Base-by-base conservation (phyloP, 192 early-diverging fungal species). In the Phycomyces blakesleeanus region DNA sequence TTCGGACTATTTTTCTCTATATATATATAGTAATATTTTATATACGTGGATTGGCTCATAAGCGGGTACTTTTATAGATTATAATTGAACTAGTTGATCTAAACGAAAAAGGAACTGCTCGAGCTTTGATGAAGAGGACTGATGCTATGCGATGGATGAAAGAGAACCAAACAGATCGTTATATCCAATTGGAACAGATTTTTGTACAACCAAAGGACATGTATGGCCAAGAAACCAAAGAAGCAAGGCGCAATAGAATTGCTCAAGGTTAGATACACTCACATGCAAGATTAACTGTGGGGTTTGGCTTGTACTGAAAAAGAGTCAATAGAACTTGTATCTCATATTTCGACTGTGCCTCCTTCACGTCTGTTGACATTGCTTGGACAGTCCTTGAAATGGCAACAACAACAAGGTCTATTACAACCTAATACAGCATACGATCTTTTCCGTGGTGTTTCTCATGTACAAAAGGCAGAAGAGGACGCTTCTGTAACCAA, bases 41-140 rank as follows among this genome's bases (percentile, higher is more conserved):
- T 7, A 25, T 29, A 16, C 26, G n/a, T 21, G 29, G 12, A 63
- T 37, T 54, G n/a, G 51, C 40, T 8, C 15, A 27, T 18, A 51
- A 16, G 26, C 16, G 0, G 15, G 22, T 27, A 0, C 55, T 21
- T 55, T 10, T 11, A 41, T 60, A 89, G 84, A 92, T 97, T 34
- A 76, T 91, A 15, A 73, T 95, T 37, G 97, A 98, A 63, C 76
- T 97, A 10, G 81, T 91, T 7, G 97, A 98, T 63, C 76, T 85
- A 66, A 74, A 82, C 8, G 94, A 98, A 67, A 72, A 91, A 4
- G 85, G 82, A 8, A 91, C 93, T 12, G 95, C 94, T 1, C 77
- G 93, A 18, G 89, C 87, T 1, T 71, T 97, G 44, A 71, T 98
- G 63, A 75, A 91, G 40, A 90, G 94, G 59, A 96, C 94, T 2